These are phyloP conservation scores for Mucor circinelloides DNA, from an alignment of 371 early-diverging fungal species.

Conservation along the genomic window DNA sequence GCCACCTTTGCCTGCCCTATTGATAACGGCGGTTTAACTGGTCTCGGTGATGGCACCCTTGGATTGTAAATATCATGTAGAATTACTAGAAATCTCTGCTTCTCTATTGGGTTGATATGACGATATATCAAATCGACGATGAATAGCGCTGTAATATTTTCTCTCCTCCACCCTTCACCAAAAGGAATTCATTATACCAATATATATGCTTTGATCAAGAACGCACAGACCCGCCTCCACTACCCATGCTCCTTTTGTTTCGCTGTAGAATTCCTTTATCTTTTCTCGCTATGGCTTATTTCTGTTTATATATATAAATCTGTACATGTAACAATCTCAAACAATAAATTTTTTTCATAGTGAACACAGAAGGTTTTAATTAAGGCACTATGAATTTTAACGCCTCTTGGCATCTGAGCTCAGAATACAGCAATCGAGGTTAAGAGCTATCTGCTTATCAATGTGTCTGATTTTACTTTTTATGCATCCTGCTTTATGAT, in stretches of 20 bases:
- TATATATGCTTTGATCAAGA: neutral
- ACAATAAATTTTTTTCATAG: neutral
- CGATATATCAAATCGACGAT: neutral
- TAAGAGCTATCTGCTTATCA: neutral
- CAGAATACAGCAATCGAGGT: neutral
- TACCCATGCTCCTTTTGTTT: neutral
- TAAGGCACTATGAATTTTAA: neutral
- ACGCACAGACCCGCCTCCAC: neutral
- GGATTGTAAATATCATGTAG: constrained; percentile 7
- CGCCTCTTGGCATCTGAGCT: constrained; percentile 1
- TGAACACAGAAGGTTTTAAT: neutral
- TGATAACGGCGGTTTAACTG: constrained; percentile 18
- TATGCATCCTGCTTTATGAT: no score
- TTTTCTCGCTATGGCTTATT: neutral
- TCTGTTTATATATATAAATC: neutral
- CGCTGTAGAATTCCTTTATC: neutral
- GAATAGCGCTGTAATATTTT: neutral
- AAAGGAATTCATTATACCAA: neutral
- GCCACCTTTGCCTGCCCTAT: constrained; percentile 47
- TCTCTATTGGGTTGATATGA: neutral
- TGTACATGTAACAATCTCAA: neutral
- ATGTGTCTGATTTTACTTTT: no score
- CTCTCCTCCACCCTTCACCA: neutral
- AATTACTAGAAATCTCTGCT: neutral
- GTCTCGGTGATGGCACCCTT: constrained; percentile 21